Conservation (phyloP, 345 rosid genomes). For the Acer negundo region DNA sequence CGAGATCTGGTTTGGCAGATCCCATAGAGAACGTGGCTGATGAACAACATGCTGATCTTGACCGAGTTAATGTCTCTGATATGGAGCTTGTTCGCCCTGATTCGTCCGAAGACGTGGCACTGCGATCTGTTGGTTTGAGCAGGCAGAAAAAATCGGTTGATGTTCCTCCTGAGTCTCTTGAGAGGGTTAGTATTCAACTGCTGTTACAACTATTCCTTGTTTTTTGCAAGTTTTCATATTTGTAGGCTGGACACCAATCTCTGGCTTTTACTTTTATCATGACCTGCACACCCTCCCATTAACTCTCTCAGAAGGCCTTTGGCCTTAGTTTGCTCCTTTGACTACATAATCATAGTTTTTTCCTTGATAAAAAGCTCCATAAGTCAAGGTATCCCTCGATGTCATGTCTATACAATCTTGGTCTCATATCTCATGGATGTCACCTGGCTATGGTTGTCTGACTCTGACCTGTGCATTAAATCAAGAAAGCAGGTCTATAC, state of each 20-base stretch:
- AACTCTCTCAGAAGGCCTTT: neutral
- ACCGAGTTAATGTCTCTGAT: conserved; percentile 25
- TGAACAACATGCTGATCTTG: conserved; percentile 35
- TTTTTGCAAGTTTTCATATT: neutral
- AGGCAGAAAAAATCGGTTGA: conserved; percentile 37
- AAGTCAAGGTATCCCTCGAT: neutral
- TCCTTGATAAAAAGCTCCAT: neutral
- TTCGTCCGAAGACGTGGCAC: conserved; percentile 31
- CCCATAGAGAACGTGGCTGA: conserved; percentile 37
- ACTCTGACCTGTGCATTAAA: neutral
- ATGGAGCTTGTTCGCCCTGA: conserved; percentile 27
- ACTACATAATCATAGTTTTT: neutral
- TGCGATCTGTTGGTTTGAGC: conserved; percentile 26
- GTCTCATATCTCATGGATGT: neutral
- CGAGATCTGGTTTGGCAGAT: conserved; percentile 63
- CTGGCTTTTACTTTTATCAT: neutral
- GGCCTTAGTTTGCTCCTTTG: conserved; percentile 6
- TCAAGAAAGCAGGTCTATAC: neutral
- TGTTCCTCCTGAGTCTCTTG: conserved; percentile 53
- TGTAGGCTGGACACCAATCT: neutral
- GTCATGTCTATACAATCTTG: neutral
- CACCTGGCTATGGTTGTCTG: conserved; percentile 2
- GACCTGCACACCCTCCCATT: neutral
- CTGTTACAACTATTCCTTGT: neutral
- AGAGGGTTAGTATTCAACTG: conserved; percentile 40